Percentiles rank a stretch among this genome's conserved stretches.
phyloP scores from a whole-genome alignment of 495 filamentous ascomycete species.

The Aspergillus sclerotioniger region DNA sequence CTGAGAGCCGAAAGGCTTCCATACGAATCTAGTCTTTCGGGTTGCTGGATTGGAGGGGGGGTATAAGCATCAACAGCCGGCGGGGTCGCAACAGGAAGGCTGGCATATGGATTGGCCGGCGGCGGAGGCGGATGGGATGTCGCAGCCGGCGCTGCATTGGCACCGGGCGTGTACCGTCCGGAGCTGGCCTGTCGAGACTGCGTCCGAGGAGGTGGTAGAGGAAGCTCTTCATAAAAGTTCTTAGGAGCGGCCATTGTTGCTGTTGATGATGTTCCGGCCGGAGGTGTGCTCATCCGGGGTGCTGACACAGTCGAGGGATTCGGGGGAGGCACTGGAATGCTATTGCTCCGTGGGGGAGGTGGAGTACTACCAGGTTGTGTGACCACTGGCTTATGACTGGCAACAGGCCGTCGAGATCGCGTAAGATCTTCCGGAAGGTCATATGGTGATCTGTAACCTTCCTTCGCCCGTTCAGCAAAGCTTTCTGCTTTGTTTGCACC shows the following conservation, averaged over 20 bases:
- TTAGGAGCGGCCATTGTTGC: slow-evolving; percentile 34
- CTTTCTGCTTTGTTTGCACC: slow-evolving; percentile 58
- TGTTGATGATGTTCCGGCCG: slow-evolving; percentile 22
- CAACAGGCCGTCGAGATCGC: slow-evolving; percentile 58
- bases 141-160: slow-evolving; percentile 21
- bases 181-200: slow-evolving; percentile 47
- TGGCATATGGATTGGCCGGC: slow-evolving; percentile 21
- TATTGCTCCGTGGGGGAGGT: slow-evolving; percentile 57
- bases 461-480: slow-evolving; percentile 83
- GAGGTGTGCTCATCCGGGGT: slow-evolving; percentile 20
- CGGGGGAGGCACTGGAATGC: slow-evolving; percentile 42
- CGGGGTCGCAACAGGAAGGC: slow-evolving; percentile 25
- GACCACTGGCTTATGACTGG: slow-evolving; percentile 33
- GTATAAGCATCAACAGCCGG: slow-evolving; percentile 11
- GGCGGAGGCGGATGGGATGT: slow-evolving; percentile 13
- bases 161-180: slow-evolving; percentile 53
- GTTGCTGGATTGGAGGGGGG: slow-evolving; percentile 46
- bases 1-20: slow-evolving; percentile 35
- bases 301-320: slow-evolving; percentile 15
- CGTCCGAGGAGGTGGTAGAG: slow-evolving; percentile 50
- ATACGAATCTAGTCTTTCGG: slow-evolving; percentile 64
- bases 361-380: slow-evolving; percentile 29
- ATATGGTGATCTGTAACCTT: slow-evolving; percentile 90
- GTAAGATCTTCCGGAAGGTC: slow-evolving; percentile 89
- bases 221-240: slow-evolving; percentile 92